Evolutionary conservation across 208 protist species (phyloP), one percentile per base, ranked within the genome.

Genomic region (Crithidia brevicula): DNA sequence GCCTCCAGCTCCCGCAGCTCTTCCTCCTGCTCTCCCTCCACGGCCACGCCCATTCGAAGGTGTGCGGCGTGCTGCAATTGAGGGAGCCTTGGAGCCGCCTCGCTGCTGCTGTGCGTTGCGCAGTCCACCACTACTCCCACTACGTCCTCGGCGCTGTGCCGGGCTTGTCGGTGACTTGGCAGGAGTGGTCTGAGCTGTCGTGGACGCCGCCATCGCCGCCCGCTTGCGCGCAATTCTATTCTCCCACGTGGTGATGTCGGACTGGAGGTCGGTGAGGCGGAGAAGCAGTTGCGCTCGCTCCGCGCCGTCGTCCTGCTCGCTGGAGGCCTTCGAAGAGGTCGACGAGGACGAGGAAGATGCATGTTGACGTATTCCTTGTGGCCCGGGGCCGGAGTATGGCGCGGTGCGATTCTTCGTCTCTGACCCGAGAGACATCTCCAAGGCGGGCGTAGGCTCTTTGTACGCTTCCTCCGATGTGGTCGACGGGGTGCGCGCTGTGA

Each of bases 1-100:
- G 52, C 31, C 30, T 23, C n/a, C 15, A 53, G 27, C 18, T 81
- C 75, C 10, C 47, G 58, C 23, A 89, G 3, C 33, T 81, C 36
- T 13, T 31, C 68, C 0, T 84, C 46, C 28, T 53, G 67, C 20
- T 34, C 43, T 7, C 82, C 18, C 57, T 88, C 87, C 23, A 83
- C 67, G 25, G 77, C 63, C 51, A 3, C 59, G 30, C 0, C 59
- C 59, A 1, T 8, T 27, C 1, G 45, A 54, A 2, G 43, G 31
- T 4, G 40, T 65, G 0, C 59, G 43, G 3, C 31, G 54, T 34
- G 53, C 42, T 28, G 43, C 52, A 31, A 13, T 20, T 10, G 59
- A 31, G 15, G 13, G 57, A 10, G 43, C 43, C 30, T 27, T 63
- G 4, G 57, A 63, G 43, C 40, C 52, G 25, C 27, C 25, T 1